Percentiles rank a stretch among this genome's conserved stretches.
These are phyloP conservation scores for Pythium plurisporium DNA, from an alignment of 352 stramenopile species.

Conservation along the genomic window DNA sequence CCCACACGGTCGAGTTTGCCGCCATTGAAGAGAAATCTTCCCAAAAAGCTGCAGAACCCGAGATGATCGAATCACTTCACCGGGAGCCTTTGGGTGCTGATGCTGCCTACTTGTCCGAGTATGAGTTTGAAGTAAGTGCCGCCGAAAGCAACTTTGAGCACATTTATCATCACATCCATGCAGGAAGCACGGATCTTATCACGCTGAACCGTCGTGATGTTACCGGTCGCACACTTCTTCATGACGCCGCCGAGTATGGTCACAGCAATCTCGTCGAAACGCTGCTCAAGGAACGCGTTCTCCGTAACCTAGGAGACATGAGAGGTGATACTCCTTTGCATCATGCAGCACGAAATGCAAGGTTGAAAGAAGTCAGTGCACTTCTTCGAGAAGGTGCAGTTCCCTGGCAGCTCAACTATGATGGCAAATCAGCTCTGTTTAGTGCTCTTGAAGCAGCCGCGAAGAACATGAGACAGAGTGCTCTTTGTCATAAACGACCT, in stretches of 20 bases:
- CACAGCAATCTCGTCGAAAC: conserved; percentile 48
- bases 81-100: conserved; percentile 15
- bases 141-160: conserved; percentile 57
- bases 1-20: conserved; percentile 27
- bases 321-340: conserved; percentile 55
- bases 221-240: conserved; percentile 51
- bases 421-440: conserved; percentile 52
- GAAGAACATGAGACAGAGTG: conserved; percentile 6
- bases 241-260: conserved; percentile 55
- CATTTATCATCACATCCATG: conserved; percentile 45
- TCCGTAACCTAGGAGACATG: conserved; percentile 36
- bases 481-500: conserved; percentile 9
- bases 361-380: conserved; percentile 48
- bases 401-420: conserved; percentile 37
- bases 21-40: not conserved
- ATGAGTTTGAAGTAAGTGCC: conserved; percentile 49
- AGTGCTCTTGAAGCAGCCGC: conserved; percentile 45
- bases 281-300: conserved; percentile 38
- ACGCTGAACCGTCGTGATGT: conserved; percentile 49
- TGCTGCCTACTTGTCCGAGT: conserved; percentile 45
- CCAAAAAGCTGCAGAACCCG: not conserved
- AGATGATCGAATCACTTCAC: not conserved
- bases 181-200: conserved; percentile 36
- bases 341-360: conserved; percentile 38
- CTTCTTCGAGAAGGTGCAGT: conserved; percentile 40